phyloP scores from a whole-genome alignment of 2,329 filamentous ascomycete species.

The Celoporthe dispersa region DNA sequence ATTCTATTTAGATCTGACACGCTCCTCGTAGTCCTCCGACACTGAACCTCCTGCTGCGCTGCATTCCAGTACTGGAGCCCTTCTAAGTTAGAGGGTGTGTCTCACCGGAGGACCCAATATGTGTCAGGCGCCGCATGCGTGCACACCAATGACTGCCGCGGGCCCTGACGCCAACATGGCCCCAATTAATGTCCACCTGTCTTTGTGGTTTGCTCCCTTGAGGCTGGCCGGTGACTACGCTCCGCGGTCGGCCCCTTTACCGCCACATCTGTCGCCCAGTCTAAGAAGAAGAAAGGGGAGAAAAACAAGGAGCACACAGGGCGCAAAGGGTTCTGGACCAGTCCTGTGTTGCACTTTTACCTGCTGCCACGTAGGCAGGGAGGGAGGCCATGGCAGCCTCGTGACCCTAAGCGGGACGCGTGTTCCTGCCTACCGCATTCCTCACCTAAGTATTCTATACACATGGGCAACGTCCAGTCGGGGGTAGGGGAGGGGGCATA shows the following conservation, averaged over 20 bases:
- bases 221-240: neutral
- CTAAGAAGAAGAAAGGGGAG: neutral
- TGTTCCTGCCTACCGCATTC: conserved; percentile 31
- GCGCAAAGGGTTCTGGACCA: neutral
- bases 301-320: neutral
- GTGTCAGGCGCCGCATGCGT: neutral
- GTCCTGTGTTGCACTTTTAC: conserved; percentile 1
- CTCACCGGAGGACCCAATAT: neutral
- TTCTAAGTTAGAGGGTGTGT: neutral
- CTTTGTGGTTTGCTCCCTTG: neutral
- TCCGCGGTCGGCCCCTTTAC: neutral
- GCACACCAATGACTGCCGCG: neutral
- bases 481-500: neutral
- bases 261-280: neutral
- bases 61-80: conserved; percentile 8
- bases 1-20: conserved; percentile 5
- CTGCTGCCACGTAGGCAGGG: conserved; percentile 1
- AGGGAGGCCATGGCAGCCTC: neutral
- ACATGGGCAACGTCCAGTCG: neutral
- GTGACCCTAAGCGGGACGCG: conserved; percentile 27
- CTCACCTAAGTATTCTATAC: conserved; percentile 3
- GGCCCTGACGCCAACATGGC: neutral
- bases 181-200: neutral
- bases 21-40: neutral
- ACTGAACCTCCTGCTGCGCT: neutral